Evolutionary conservation across 2,329 filamentous ascomycete species (phyloP).

Genomic region (Ophiostoma ulmi): DNA sequence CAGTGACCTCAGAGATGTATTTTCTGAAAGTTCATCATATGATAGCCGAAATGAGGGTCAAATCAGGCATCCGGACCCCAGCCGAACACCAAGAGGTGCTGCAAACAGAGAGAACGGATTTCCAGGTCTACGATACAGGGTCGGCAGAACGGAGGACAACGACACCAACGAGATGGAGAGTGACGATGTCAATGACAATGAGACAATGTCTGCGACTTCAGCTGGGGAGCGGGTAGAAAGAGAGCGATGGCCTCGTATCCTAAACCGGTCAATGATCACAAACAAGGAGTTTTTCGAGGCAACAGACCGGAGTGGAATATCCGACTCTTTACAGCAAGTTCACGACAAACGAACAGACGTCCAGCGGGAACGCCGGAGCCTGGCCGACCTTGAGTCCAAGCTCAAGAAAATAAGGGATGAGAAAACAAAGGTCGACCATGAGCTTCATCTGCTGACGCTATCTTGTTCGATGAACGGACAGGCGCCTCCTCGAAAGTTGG

Average conservation of each 20-base stretch:
- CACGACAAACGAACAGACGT: neutral
- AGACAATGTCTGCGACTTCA: neutral
- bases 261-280: neutral
- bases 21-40: neutral
- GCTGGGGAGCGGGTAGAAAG: neutral
- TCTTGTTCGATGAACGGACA: neutral
- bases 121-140: neutral
- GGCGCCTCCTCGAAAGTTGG: neutral
- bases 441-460: neutral
- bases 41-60: neutral
- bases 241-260: neutral
- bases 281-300: neutral
- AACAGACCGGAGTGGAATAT: neutral
- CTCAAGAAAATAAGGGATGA: neutral
- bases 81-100: neutral
- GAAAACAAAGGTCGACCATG: neutral
- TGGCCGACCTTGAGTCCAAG: neutral
- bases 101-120: neutral
- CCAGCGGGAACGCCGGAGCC: neutral
- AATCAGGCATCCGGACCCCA: neutral
- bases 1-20: neutral
- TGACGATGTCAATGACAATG: neutral
- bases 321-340: neutral
- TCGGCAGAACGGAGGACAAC: neutral
- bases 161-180: neutral